Conservation (phyloP, 345 rosid genomes). For the Lepidium didymum region DNA sequence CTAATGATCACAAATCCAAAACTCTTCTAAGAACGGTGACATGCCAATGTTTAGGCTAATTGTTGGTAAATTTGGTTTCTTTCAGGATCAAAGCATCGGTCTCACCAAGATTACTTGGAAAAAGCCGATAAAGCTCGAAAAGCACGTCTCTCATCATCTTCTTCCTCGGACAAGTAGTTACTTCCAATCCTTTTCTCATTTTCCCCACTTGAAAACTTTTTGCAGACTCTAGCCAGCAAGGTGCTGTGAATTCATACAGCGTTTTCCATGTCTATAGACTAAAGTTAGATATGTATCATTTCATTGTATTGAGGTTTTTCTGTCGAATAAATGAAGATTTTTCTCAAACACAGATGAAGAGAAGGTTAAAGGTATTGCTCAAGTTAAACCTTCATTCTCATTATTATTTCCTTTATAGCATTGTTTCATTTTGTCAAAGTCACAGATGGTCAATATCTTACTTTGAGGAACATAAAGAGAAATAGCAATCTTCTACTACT, state of each 20-base stretch:
- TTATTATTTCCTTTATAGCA: not conserved
- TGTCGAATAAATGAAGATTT: not conserved
- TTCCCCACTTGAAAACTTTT: not conserved
- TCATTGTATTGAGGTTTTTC: not conserved
- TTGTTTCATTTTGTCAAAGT: constrained; percentile 5
- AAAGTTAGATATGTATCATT: not conserved
- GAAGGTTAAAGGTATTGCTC: not conserved
- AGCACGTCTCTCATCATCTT: constrained; percentile 63
- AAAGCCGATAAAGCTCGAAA: constrained; percentile 82
- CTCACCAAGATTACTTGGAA: constrained; percentile 97
- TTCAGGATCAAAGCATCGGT: constrained; percentile 74
- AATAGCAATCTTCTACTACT: not conserved
- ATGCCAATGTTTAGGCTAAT: not conserved
- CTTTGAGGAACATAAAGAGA: not conserved
- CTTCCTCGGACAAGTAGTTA: constrained; percentile 31
- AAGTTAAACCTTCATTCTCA: not conserved
- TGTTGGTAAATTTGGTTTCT: not conserved
- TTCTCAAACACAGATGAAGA: not conserved
- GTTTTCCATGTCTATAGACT: constrained; percentile 8
- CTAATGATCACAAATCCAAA: not conserved
- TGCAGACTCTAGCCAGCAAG: not conserved
- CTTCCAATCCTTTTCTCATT: not conserved
- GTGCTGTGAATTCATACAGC: not conserved
- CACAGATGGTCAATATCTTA: too few species aligned
- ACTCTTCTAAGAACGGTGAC: not conserved